Evolutionary conservation across 805 yeast genomes (phyloP).

Genomic region (Saturnispora ahearnii): DNA sequence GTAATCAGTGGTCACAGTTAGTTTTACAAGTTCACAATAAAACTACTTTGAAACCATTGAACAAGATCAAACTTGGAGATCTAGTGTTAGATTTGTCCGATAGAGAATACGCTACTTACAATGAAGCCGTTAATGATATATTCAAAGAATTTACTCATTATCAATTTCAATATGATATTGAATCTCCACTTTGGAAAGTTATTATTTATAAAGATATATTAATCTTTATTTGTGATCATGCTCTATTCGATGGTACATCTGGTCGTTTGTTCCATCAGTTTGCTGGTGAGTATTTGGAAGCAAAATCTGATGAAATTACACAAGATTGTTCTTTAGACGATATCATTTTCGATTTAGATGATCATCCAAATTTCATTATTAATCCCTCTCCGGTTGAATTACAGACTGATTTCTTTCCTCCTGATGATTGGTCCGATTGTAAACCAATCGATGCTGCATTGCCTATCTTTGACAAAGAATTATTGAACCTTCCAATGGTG

Average conservation of each 20-base stretch:
- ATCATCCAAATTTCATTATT: neutral
- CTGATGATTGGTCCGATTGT: neutral
- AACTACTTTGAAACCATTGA: neutral
- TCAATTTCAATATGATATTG: conserved; percentile 2
- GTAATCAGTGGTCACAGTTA: conserved; percentile 9
- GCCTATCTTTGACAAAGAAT: neutral
- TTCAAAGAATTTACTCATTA: conserved; percentile 3
- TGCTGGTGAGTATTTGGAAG: neutral
- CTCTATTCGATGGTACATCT: conserved; percentile 11
- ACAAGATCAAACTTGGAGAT: neutral
- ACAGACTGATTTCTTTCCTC: neutral
- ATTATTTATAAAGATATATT: neutral
- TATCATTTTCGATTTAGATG: neutral
- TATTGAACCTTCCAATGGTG: conserved; percentile 2
- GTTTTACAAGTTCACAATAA: conserved; percentile 6
- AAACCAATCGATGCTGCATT: neutral
- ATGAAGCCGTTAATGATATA: neutral
- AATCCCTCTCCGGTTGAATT: conserved; percentile 3
- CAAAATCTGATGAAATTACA: neutral
- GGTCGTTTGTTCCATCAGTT: conserved; percentile 9
- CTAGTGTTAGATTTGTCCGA: neutral
- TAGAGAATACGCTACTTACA: neutral
- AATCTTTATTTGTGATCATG: conserved; percentile 10
- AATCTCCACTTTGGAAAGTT: conserved; percentile 10
- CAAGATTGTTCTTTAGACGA: neutral